phyloP scores from a whole-genome alignment of 164 flowering plant species.

The Nymphaea colorata region DNA sequence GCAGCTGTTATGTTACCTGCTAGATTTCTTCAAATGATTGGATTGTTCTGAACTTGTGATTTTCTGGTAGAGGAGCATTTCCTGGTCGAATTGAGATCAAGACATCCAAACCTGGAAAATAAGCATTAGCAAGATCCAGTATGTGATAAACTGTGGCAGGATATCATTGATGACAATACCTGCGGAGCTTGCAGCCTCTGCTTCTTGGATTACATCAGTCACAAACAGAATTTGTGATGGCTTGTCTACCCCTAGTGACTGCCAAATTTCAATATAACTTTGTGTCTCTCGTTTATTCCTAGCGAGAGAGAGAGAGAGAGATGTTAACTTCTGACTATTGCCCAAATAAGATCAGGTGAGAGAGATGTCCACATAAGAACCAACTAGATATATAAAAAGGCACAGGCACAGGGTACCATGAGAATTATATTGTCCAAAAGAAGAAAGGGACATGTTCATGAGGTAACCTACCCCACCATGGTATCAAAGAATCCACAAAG shows the following conservation, averaged over 20 bases:
- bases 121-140: not conserved
- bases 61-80: conserved; percentile 78
- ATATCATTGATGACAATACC: conserved; percentile 25
- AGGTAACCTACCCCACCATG: conserved; percentile 49
- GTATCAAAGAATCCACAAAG: conserved; percentile 86
- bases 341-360: too few species aligned
- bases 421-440: not conserved
- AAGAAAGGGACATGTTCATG: not conserved
- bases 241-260: conserved; percentile 73
- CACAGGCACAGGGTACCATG: too few species aligned
- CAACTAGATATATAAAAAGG: too few species aligned
- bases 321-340: too few species aligned
- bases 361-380: too few species aligned
- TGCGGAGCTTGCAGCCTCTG: conserved; percentile 83
- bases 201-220: conserved; percentile 89
- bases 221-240: conserved; percentile 75
- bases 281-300: conserved; percentile 72
- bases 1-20: not conserved
- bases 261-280: conserved; percentile 63
- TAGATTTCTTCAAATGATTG: conserved; percentile 55
- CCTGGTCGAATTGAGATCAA: conserved; percentile 80
- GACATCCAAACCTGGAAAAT: conserved; percentile 70
- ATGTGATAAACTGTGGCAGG: not conserved
- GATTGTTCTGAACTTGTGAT: conserved; percentile 71
- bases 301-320: conserved; percentile 1